Evolutionary conservation across 139 green algal species (phyloP), one percentile per base, ranked within the genome.

Genomic region (Coccomyxa sp.): DNA sequence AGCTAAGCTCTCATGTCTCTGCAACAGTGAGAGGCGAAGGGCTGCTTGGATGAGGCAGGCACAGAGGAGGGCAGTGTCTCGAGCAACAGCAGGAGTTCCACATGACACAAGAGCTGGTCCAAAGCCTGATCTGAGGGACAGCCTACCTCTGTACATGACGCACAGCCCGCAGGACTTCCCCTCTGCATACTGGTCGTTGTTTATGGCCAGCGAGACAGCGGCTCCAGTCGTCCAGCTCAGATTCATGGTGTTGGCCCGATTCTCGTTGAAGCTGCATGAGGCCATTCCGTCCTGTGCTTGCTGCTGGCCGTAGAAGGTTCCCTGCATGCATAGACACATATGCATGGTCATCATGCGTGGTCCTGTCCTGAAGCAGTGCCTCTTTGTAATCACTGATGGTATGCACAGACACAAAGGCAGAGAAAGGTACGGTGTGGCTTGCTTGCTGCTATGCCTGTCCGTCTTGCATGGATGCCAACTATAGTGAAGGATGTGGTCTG

Each of bases 201-300:
- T 84, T 22, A 84, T 31, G 54, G 81, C 81, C 1, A 84, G n/a
- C 16, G 81, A 79, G 54, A 76, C 70, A 31, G 35, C 31, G 5
- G 58, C 37, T 18, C 76, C 76, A 76, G 29, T 76, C 7, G 54
- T 76, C 76, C 76, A 81, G 41, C 70, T 7, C 38, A 72, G 14
- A 39, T 41, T 74, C 24, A 68, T 40, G 31, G 76, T 79, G 81
- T 84, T 81, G 33, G 81, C 81, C 39, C 73, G 75, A 55, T 81
- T 75, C 70, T 71, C 58, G 14, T 40, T 58, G 50, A 76, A 81
- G 73, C 75, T 81, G 81, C 81, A 84, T 31, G 75, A 39, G 22
- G 70, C 81, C 44, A 76, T 22, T n/a, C 14, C 35, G 55, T 84
- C 81, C 33, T 81, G 70, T 10, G 55, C 81, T 29, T 71, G 64